Base-by-base conservation (phyloP, 1,284 basidiomycete genomes). In the Cronartium quercuum region DNA sequence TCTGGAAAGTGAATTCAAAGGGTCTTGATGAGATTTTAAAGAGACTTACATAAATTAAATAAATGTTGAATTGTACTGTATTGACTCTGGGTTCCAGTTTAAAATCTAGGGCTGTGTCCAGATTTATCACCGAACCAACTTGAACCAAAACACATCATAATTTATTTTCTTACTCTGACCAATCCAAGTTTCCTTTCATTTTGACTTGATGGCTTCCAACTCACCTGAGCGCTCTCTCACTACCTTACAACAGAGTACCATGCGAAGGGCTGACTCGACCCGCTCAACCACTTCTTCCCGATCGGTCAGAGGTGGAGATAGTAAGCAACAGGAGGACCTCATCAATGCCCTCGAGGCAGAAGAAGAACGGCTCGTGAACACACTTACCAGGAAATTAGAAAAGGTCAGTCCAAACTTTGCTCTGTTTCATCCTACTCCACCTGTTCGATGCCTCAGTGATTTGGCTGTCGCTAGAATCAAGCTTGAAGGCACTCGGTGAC, bases 291-390 rank as follows among this genome's bases (percentile, higher is more conserved):
- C 61, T 9, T 71, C 68, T 5, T 71, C 68, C 41, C 60, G 68
- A 21, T 71, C 68, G 3, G 24, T 55, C 18, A 21, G 68, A 5
- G 35, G 15, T 37, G 68, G 68, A 18, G 68, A 71, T 41, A 64
- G 60, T 35, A 85, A 85, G 61, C 82, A 83, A 37, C 86, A 88
- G 78, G 90, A 91, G 80, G 88, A 86, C 69, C 84, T 91, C 79
- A 91, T 91, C 79, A 90, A 91, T 81, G 88, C 88, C 15, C 91
- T 90, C 80, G 90, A 92, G 78, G 91, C 90, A 5, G 90, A 92
- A 82, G 90, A 92, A 81, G 90, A 92, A 80, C 86, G 90, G 58
- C 90, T 92, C 75, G 89, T 90, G 76, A 91, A 91, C 78, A 84
- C 89, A 10, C 83, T 91, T 76, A 91, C 88, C 51, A 84, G 89